Percentiles rank a stretch among this genome's conserved stretches.
Evolutionary conservation across 2,329 filamentous ascomycete species (phyloP).

Genomic region (Colletotrichum cereale): DNA sequence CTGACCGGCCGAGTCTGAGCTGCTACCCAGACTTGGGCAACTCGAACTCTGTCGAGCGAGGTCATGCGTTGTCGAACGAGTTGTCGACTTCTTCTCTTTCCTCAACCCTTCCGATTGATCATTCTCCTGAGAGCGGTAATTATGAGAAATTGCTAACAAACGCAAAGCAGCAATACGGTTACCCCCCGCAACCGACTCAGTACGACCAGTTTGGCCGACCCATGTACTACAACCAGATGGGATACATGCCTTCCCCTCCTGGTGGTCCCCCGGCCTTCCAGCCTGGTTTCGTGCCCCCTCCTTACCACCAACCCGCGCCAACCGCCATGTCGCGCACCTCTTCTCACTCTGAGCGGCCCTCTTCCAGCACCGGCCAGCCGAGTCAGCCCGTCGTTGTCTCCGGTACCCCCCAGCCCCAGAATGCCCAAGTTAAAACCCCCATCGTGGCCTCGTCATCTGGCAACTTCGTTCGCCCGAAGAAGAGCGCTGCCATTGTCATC

Average conservation of each 20-base stretch:
- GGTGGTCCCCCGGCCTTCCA: conserved; percentile 57
- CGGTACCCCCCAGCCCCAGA: conserved; percentile 72
- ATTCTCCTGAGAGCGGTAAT: conserved; percentile 76
- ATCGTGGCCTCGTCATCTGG: conserved; percentile 55
- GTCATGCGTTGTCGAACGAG: conserved; percentile 43
- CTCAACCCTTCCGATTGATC: conserved; percentile 60
- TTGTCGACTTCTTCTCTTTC: not conserved
- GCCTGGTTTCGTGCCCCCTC: conserved; percentile 56
- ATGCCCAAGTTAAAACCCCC: conserved; percentile 65
- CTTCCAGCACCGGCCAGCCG: conserved; percentile 74
- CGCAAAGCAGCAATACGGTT: conserved; percentile 75
- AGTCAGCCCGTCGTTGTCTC: conserved; percentile 71
- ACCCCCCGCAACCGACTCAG: conserved; percentile 57
- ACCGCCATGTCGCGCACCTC: conserved; percentile 85
- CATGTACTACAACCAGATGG: conserved; percentile 60
- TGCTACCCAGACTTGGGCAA: conserved; percentile 26
- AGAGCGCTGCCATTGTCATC: conserved; percentile 84
- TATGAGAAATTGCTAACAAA: conserved; percentile 81
- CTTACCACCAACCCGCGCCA: conserved; percentile 53
- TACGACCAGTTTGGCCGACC: conserved; percentile 56
- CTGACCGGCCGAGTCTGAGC: conserved; percentile 5
- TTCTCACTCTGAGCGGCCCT: conserved; percentile 78
- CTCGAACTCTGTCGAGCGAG: conserved; percentile 45
- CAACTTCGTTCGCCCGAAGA: conserved; percentile 67
- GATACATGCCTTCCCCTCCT: conserved; percentile 60